Percentiles rank a stretch among this genome's conserved stretches.
phyloP scores from a whole-genome alignment of 768 basidiomycete genomes.

The Kwoniella dejecticola region DNA sequence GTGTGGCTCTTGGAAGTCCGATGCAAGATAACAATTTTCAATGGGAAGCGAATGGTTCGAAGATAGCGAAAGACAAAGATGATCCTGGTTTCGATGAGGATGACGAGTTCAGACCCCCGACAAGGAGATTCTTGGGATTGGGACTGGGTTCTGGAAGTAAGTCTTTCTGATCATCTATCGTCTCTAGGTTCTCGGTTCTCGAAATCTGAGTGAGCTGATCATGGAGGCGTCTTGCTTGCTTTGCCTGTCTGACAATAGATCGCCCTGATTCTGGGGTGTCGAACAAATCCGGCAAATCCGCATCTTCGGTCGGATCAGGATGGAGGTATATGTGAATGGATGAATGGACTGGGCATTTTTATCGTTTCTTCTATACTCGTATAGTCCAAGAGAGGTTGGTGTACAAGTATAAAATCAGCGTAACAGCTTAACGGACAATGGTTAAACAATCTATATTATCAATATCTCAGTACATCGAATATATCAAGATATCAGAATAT shows the following conservation, averaged over 20 bases:
- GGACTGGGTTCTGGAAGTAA: too few relatives aligned
- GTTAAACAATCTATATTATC: too few relatives aligned
- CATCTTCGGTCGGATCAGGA: slow-evolving; percentile 15
- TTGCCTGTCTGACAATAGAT: slow-evolving; percentile 7
- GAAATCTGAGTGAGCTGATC: too few relatives aligned
- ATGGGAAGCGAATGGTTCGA: not conserved
- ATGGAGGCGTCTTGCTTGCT: too few relatives aligned
- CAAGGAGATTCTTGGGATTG: slow-evolving; percentile 10
- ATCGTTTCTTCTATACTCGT: not conserved
- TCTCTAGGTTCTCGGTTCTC: too few relatives aligned
- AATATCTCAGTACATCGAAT: too few relatives aligned
- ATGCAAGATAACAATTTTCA: slow-evolving; percentile 8
- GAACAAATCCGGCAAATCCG: slow-evolving; percentile 3
- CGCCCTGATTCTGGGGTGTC: slow-evolving; percentile 15
- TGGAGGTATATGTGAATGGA: slow-evolving; percentile 17
- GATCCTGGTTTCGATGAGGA: not conserved
- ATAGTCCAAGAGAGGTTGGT: too few relatives aligned
- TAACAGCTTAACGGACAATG: too few relatives aligned
- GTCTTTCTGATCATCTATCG: too few relatives aligned
- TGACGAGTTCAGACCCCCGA: slow-evolving; percentile 7
- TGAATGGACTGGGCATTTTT: too few relatives aligned
- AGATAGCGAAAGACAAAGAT: not conserved
- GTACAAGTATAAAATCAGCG: too few relatives aligned
- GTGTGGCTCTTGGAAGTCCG: slow-evolving; percentile 4
- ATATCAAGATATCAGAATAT: too few relatives aligned